Evolutionary conservation across 306 rosid species (phyloP), one percentile per base, ranked within the genome.

Genomic region (Castanospermum australe): DNA sequence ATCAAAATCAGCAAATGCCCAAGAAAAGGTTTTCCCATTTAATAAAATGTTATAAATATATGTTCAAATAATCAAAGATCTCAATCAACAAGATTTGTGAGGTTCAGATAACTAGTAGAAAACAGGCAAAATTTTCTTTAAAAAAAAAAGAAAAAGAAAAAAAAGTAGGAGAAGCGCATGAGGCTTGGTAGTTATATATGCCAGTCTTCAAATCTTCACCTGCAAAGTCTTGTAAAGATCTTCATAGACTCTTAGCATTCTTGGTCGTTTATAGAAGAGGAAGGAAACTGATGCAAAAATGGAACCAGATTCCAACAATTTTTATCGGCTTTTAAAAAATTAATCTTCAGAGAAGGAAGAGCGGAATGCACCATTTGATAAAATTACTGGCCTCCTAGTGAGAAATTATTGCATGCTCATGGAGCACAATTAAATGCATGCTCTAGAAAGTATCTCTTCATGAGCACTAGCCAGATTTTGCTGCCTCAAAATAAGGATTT

Each of bases 1-100:
- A 51, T 83, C 80, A 39, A 73, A 83, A 44, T 84, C 79, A 15
- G 73, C 60, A 25, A 77, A 50, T 28, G 85, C 57, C 15, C 80
- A 73, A 28, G 84, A 56, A 13, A 81, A 75, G 55, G 81, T 20
- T 56, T 81, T 52, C 82, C 86, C 89, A 86, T 83, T 42, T 54
- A 48, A 66, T 30, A 36, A 38, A 52, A 42, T 86, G 63, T 45
- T 57, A 17, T 35, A 35, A 67, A 44, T 39, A 15, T 66, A 47
- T 59, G 33, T 61, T 79, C 76, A 73, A 50, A 20, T 20, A 21
- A 72, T 56, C 72, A 84, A 84, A 67, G 77, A 63, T 72, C 78
- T 76, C 41, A 62, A 76, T 36, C 66, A 51, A 66, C 45, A 41
- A 30, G 62, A 71, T 30, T 73, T 56, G 17, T 33, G 62, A 51